Percentiles rank a stretch among this genome's conserved stretches.
Evolutionary conservation across 2,329 filamentous ascomycete species (phyloP).

Genomic region (Verticillium albo-atrum): DNA sequence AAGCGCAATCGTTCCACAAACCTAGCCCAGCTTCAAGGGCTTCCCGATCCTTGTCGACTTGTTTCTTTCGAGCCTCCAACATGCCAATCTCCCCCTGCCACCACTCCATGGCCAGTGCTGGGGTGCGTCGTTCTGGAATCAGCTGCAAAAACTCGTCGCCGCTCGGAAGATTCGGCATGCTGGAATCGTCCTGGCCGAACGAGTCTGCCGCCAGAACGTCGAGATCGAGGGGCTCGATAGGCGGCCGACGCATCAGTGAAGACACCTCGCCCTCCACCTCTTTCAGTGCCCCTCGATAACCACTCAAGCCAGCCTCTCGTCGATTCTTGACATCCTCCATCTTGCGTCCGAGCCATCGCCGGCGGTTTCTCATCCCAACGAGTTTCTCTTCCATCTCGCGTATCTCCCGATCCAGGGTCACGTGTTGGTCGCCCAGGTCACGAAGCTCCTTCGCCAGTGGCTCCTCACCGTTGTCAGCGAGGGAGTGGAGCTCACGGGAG

Average conservation of each 20-base stretch:
- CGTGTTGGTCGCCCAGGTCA: constrained; percentile 51
- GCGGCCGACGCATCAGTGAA: constrained; percentile 54
- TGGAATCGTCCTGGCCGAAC: constrained; percentile 13
- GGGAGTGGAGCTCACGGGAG: constrained; percentile 43
- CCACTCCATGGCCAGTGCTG: constrained; percentile 67
- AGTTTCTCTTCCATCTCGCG: constrained; percentile 60
- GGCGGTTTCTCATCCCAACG: constrained; percentile 53
- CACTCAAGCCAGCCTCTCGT: constrained; percentile 66
- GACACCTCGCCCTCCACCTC: constrained; percentile 61
- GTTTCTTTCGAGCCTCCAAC: constrained; percentile 48
- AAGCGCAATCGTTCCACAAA: constrained; percentile 61
- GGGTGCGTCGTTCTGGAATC: constrained; percentile 59
- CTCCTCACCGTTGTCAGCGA: constrained; percentile 52
- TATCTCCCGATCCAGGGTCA: constrained; percentile 57
- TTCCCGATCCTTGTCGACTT: constrained; percentile 55
- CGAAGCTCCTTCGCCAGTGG: constrained; percentile 58
- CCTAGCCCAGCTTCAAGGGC: constrained; percentile 64
- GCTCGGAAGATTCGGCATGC: constrained; percentile 22
- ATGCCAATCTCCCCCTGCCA: constrained; percentile 61
- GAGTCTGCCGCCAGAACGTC: constrained; percentile 19
- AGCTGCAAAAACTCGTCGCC: constrained; percentile 55
- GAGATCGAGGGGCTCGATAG: constrained; percentile 47
- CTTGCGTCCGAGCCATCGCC: constrained; percentile 53
- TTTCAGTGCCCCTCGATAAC: constrained; percentile 62
- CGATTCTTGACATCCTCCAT: constrained; percentile 61